phyloP scores from a whole-genome alignment of 495 filamentous ascomycete species.

The Aspergillus bertholletiae region DNA sequence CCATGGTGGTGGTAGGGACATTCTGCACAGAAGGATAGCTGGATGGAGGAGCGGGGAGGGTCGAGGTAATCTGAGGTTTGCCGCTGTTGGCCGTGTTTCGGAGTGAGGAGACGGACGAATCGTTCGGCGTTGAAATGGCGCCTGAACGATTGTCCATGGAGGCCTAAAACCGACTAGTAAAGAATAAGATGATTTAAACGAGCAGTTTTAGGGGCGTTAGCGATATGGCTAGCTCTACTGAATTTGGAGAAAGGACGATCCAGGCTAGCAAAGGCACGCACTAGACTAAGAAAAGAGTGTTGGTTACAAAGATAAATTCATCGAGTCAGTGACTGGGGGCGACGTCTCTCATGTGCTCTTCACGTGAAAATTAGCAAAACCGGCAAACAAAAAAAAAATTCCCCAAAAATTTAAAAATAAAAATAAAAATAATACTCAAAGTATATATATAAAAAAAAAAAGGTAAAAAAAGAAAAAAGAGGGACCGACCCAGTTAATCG shows the following conservation, averaged over 20 bases:
- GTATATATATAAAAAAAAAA: neutral
- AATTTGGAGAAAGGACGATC: neutral
- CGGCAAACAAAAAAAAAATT: no score
- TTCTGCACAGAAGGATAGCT: slow-evolving; percentile 21
- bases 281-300: no score
- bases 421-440: neutral
- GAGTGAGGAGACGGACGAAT: slow-evolving; percentile 14
- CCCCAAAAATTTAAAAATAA: no score
- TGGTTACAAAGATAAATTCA: no score
- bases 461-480: no score
- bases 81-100: slow-evolving; percentile 9
- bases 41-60: slow-evolving; percentile 8
- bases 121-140: slow-evolving; percentile 16
- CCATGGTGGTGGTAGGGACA: slow-evolving; percentile 39
- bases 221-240: neutral
- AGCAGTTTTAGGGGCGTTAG: no score
- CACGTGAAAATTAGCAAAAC: neutral
- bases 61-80: neutral
- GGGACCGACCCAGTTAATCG: neutral
- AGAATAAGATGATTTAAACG: neutral
- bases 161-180: slow-evolving; percentile 1
- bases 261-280: no score
- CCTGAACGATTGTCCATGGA: slow-evolving; percentile 22
- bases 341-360: neutral
- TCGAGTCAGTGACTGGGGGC: no score